These are phyloP conservation scores for Allium cepa DNA, from an alignment of 106 monocot species.

Conservation along the genomic window DNA sequence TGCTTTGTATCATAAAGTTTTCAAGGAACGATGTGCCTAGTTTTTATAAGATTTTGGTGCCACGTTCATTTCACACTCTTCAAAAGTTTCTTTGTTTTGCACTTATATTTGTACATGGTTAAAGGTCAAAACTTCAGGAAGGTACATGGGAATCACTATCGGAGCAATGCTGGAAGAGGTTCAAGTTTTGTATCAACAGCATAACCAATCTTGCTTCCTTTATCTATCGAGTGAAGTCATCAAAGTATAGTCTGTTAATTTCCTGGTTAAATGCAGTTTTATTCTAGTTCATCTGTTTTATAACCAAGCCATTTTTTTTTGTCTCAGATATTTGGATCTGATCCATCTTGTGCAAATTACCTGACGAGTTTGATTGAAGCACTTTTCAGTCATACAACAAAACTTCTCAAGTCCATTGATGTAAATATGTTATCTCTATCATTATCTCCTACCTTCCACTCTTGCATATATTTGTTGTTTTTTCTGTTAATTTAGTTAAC, in stretches of 20 bases:
- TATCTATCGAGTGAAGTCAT: slow-evolving; percentile 99
- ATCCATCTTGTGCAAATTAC: slow-evolving; percentile 73
- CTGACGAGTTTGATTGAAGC: slow-evolving; percentile 66
- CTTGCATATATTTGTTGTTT: not conserved
- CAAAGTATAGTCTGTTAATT: slow-evolving; percentile 36
- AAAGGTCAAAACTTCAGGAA: slow-evolving; percentile 83
- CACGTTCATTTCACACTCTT: too few relatives aligned
- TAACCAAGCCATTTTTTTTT: too few relatives aligned
- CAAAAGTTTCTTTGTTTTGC: too few relatives aligned
- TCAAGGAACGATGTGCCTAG: too few relatives aligned
- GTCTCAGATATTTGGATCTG: slow-evolving; percentile 85
- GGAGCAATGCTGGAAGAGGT: slow-evolving; percentile 89
- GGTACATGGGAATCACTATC: slow-evolving; percentile 75
- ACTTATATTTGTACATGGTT: too few relatives aligned
- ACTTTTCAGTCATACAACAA: slow-evolving; percentile 82
- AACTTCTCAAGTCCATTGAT: slow-evolving; percentile 67
- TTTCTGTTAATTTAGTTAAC: not conserved
- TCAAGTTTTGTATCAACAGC: slow-evolving; percentile 70
- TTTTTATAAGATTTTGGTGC: too few relatives aligned
- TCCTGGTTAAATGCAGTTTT: too few relatives aligned
- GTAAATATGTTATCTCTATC: slow-evolving; percentile 21
- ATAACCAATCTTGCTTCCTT: slow-evolving; percentile 84
- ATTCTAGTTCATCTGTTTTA: too few relatives aligned
- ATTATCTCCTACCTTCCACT: not conserved
- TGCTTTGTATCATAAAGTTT: too few relatives aligned